Evolutionary conservation across 305 asterid genomes (phyloP).

Genomic region (Fraxinus albicans): DNA sequence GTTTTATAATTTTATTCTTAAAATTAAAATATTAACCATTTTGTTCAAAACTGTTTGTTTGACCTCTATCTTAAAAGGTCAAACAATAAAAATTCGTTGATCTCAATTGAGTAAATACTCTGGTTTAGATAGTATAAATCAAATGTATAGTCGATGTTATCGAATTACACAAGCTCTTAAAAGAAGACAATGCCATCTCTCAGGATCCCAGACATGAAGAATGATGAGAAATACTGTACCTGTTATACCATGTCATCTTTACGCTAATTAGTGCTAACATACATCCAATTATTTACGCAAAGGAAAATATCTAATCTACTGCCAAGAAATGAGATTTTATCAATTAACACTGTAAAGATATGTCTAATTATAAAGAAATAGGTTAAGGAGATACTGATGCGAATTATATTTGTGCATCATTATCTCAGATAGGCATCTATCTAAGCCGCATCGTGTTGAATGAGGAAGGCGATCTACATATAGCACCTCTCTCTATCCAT

Average conservation of each 20-base stretch:
- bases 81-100: background rate
- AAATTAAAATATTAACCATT: background rate
- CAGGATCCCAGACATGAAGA: constrained; percentile 11
- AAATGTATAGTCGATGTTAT: background rate
- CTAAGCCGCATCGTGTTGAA: background rate
- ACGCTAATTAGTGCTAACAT: background rate
- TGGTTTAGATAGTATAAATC: background rate
- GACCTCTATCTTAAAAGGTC: background rate
- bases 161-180: background rate
- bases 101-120: background rate
- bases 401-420: background rate
- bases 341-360: background rate
- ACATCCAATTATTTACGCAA: constrained; percentile 1
- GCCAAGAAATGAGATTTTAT: background rate
- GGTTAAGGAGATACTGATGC: background rate
- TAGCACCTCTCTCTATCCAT: background rate
- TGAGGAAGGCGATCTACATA: background rate
- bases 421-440: constrained; percentile 5
- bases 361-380: constrained; percentile 12
- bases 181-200: constrained; percentile 16
- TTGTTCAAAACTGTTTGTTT: background rate
- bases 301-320: constrained; percentile 1
- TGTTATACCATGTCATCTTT: constrained; percentile 9
- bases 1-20: background rate
- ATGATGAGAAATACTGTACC: background rate